phyloP scores from a whole-genome alignment of 176 grass and related monocot species.

The Guadua angustifolia region DNA sequence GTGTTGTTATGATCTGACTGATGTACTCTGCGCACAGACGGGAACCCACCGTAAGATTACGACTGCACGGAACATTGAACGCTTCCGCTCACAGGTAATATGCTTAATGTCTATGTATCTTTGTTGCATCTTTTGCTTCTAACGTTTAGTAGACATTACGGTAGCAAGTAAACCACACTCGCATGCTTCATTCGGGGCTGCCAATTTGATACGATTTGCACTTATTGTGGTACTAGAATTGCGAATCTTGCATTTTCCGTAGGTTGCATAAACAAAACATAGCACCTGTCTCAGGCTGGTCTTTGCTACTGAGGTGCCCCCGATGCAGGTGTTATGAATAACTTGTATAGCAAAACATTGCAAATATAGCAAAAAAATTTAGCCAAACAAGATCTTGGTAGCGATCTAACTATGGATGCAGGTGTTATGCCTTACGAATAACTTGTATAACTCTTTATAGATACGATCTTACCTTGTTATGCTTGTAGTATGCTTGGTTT shows the following conservation, averaged over 20 bases:
- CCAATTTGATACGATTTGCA: constrained; percentile 19
- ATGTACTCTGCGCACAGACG: constrained; percentile 60
- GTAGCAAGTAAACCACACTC: not conserved
- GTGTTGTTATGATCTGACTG: constrained; percentile 4
- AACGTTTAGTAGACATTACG: not conserved
- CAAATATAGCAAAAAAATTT: not conserved
- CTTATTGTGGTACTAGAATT: not conserved
- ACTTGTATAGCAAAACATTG: not conserved
- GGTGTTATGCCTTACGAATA: not conserved
- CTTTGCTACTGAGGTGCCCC: not conserved
- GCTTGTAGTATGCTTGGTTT: constrained; percentile 16
- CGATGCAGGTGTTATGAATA: not conserved
- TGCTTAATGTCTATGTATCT: not conserved
- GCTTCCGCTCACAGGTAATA: constrained; percentile 79
- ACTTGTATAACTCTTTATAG: not conserved
- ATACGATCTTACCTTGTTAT: not conserved
- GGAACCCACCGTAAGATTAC: constrained; percentile 21
- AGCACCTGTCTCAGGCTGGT: not conserved
- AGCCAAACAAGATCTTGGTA: not conserved
- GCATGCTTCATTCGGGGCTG: not conserved
- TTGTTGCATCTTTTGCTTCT: constrained; percentile 26
- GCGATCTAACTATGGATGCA: not conserved
- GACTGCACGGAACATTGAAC: constrained; percentile 49
- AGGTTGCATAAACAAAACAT: not conserved
- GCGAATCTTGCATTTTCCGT: constrained; percentile 1